Conservation (phyloP, 352 stramenopile species). For the Phytopythium cucurbitacearum region DNA sequence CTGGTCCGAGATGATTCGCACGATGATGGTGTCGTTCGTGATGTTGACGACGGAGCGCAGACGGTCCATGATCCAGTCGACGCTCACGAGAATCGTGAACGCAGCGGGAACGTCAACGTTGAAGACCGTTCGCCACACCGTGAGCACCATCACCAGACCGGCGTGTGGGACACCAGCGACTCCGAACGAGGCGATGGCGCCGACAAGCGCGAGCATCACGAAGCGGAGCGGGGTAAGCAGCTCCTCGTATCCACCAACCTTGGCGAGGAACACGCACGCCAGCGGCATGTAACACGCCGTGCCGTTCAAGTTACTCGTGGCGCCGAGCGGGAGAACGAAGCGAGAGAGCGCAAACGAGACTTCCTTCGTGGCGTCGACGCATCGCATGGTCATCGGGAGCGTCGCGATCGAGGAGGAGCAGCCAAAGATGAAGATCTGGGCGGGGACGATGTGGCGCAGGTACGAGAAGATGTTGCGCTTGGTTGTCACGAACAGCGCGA, state of each 20-base stretch:
- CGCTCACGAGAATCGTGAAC: slow-evolving; percentile 67
- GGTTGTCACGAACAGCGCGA: slow-evolving; percentile 50
- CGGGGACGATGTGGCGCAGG: slow-evolving; percentile 60
- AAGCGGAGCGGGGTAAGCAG: slow-evolving; percentile 55
- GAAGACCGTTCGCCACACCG: slow-evolving; percentile 72
- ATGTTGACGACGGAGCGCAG: slow-evolving; percentile 76
- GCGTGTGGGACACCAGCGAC: slow-evolving; percentile 70
- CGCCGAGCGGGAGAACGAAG: slow-evolving; percentile 64
- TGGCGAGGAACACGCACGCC: slow-evolving; percentile 71
- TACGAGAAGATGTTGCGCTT: slow-evolving; percentile 63
- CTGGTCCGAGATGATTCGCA: slow-evolving; percentile 72
- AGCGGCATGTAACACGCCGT: slow-evolving; percentile 73
- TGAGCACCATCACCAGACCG: slow-evolving; percentile 76
- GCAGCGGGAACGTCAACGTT: slow-evolving; percentile 42
- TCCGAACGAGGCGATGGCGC: slow-evolving; percentile 61
- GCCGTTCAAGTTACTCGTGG: slow-evolving; percentile 72
- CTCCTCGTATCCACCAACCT: slow-evolving; percentile 43
- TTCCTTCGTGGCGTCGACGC: slow-evolving; percentile 58
- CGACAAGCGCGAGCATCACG: slow-evolving; percentile 60
- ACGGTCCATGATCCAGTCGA: slow-evolving; percentile 70
- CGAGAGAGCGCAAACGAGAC: slow-evolving; percentile 54
- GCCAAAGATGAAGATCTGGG: slow-evolving; percentile 72
- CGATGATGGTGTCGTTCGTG: slow-evolving; percentile 79
- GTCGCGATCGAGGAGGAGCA: slow-evolving; percentile 80
- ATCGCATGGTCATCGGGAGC: slow-evolving; percentile 73